These are phyloP conservation scores for Chimonanthus salicifolius DNA, from an alignment of 164 flowering plant genomes.

Conservation along the genomic window DNA sequence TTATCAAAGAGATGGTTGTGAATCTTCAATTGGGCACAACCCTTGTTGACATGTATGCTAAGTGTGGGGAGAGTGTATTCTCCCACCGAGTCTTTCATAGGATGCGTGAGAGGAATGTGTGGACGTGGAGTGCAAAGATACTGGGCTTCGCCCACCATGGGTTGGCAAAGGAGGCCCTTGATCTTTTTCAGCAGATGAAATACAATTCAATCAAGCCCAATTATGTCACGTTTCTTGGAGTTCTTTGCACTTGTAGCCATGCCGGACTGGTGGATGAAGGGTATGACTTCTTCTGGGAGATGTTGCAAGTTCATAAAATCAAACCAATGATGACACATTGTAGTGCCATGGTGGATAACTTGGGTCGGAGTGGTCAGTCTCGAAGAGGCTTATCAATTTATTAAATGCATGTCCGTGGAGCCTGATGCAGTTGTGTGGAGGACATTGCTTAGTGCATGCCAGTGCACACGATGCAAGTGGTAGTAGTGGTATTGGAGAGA, in stretches of 20 bases:
- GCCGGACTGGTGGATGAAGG: slow-evolving; percentile 16
- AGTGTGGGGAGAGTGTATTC: slow-evolving; percentile 7
- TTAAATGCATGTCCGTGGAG: slow-evolving; percentile 8
- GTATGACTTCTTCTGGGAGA: slow-evolving; percentile 6
- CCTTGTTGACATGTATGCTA: slow-evolving; percentile 15
- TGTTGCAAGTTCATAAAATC: slow-evolving; percentile 9
- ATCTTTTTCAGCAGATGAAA: slow-evolving; percentile 6
- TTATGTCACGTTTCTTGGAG: slow-evolving; percentile 13
- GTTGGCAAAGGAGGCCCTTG: slow-evolving; percentile 7
- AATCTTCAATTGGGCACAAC: slow-evolving; percentile 15
- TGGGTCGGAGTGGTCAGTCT: slow-evolving; percentile 14
- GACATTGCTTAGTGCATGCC: slow-evolving; percentile 17
- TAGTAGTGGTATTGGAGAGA: slow-evolving; percentile 2
- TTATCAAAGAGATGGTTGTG: neutral
- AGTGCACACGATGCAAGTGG: slow-evolving; percentile 5
- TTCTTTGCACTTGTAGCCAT: slow-evolving; percentile 14
- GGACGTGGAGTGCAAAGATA: slow-evolving; percentile 18
- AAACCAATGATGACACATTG: slow-evolving; percentile 16
- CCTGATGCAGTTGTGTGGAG: slow-evolving; percentile 18
- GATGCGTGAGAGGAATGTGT: slow-evolving; percentile 9
- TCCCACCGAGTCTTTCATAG: slow-evolving; percentile 1
- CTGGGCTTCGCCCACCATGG: slow-evolving; percentile 13
- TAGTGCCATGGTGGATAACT: slow-evolving; percentile 15
- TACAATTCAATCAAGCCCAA: neutral
- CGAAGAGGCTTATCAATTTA: slow-evolving; percentile 15